Base-by-base conservation (phyloP, 805 yeast species). In the Nakazawaea anatomiae region DNA sequence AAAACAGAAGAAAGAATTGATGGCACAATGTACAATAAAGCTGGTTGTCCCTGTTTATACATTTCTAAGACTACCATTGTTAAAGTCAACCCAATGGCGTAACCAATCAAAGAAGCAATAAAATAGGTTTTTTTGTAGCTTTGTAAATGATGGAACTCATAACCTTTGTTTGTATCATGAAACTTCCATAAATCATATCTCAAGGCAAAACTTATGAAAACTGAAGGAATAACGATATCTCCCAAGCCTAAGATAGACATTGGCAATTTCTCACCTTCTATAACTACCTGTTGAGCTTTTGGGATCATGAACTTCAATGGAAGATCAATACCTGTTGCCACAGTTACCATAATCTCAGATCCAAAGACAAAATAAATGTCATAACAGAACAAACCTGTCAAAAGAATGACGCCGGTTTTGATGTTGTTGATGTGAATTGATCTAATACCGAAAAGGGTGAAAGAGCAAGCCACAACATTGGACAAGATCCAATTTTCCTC, bases 281-380 rank as follows among this genome's bases (percentile, higher is more conserved):
- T 25, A 6, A n/a, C 11, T 14, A 6, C 12, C 12, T 28, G 9
- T 30, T 54, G 51, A 1, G 58, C 59, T 1, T 69, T 62, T 7
- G 85, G 85, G 18, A 80, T 60, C 6, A 70, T 52, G 29, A 79
- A 51, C 55, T 77, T 79, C 44, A 74, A 68, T 1, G 89, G 89
- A n/a, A 78, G 67, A 4, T 79, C 77, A 27, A 83, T 57, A 6
- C 61, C 60, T 2, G 74, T 71, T 6, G 89, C 89, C 18, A 83
- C 89, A 1, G 79, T 70, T 39, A 73, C 68, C 90, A 85, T 85
- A 5, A 82, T 69, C 35, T 75, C 72, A 0, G 87, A 74, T 4
- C 75, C 79, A 63, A 83, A 85, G 1, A 85, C 90, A 65, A 85
- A 85, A 60, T 75, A 82, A 40, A 82, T 71, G 60, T 85, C 90